Evolutionary conservation across 2,329 filamentous ascomycete species (phyloP), one percentile per base, ranked within the genome.

Genomic region (Bipolaris bicolor): DNA sequence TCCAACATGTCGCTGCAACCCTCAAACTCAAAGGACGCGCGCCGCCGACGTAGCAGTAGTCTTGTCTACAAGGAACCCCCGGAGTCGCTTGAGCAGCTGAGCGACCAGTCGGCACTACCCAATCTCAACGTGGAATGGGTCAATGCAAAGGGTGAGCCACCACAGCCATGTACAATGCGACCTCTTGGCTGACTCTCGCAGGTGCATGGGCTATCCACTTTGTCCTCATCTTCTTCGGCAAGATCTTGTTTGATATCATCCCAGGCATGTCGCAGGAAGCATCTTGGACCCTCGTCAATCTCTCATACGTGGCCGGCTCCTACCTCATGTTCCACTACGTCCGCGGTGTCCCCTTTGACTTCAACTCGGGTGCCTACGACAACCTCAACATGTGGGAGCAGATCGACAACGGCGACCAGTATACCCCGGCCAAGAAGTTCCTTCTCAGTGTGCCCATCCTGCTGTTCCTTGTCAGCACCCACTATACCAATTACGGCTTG

Each of bases 331-430:
- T 99, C 80, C 95, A 99, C 80, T 97, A 92, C 84, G 95, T 99
- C 68, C 92, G 94, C 75, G 95, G 95, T 68, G 92, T 98, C 45
- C 95, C 95, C 5, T 99, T 99, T 75, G 95, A 99, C 78, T 99
- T 99, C 85, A 99, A 99, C 76, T 90, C 91, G 55, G 95, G 95
- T 58, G 95, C 95, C 68, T 99, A 98, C 79, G 95, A 99, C 83
- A 98, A 99, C 78, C 85, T 99, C 74, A 99, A 98, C 82, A 98
- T 99, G 95, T 99, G 95, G 95, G 95, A 99, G 82, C 95, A 99
- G 81, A 99, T 99, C 77, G 95, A 99, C 82, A 96, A 98, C 72
- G 95, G 95, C 45, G 95, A 95, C 69, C 95, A 99, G 78, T 99
- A 98, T 81, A 99, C 95, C 0, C 95, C 95, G 3, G 91, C 95